phyloP scores from a whole-genome alignment of 2,329 filamentous ascomycete species.

The Fusarium pseudonygamai region DNA sequence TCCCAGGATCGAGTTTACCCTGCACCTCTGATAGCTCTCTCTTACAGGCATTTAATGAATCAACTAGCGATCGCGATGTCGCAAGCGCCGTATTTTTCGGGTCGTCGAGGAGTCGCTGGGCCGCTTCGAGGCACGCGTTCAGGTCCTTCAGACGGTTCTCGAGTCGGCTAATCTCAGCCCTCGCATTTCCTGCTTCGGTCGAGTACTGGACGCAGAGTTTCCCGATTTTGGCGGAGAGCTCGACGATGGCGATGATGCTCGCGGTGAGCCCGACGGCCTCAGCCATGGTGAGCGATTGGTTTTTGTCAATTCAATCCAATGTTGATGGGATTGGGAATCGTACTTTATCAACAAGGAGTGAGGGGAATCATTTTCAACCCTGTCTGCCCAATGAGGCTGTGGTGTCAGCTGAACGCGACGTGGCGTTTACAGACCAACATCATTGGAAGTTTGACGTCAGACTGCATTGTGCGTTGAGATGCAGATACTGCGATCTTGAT shows the following conservation, averaged over 20 bases:
- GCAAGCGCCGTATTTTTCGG: neutral
- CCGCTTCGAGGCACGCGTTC: neutral
- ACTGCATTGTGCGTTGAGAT: too few relatives aligned
- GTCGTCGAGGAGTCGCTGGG: neutral
- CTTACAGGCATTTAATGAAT: neutral
- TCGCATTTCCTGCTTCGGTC: neutral
- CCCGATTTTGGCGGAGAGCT: neutral
- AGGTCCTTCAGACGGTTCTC: neutral
- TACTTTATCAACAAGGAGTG: neutral
- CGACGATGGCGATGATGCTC: neutral
- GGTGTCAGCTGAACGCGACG: neutral
- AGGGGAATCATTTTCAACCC: neutral
- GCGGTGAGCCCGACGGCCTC: neutral
- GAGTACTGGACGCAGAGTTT: neutral
- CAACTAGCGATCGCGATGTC: neutral
- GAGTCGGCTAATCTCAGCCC: neutral
- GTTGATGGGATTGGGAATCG: fast-evolving
- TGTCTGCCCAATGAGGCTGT: neutral
- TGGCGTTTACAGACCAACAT: neutral
- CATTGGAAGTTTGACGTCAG: fast-evolving
- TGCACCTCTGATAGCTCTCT: neutral
- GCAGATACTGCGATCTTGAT: too few relatives aligned
- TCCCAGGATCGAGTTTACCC: neutral
- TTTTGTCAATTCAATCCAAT: neutral
- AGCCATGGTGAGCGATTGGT: neutral